These are phyloP conservation scores for Pisolithus tinctorius DNA, from an alignment of 768 basidiomycete genomes.

Conservation along the genomic window DNA sequence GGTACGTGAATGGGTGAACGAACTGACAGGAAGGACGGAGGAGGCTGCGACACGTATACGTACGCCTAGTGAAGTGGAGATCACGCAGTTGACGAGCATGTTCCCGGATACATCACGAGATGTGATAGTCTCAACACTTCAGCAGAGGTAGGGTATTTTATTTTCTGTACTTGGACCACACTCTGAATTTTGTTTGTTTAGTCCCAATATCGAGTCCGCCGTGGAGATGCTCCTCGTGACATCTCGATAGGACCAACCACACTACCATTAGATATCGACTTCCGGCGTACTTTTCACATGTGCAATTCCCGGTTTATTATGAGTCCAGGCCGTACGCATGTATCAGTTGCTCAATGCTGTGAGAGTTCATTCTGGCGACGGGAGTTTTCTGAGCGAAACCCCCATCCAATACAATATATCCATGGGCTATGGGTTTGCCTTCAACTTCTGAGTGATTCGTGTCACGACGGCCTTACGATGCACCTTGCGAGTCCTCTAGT, in stretches of 20 bases:
- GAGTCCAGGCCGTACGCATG: no score
- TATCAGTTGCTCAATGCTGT: no score
- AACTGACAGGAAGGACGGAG: conserved; percentile 61
- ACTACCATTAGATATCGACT: neutral
- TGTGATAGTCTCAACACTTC: conserved; percentile 67
- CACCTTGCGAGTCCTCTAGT: no score
- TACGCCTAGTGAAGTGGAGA: conserved; percentile 71
- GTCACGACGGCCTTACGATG: no score
- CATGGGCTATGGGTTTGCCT: no score
- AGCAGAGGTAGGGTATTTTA: conserved; percentile 58
- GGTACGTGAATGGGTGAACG: conserved; percentile 74
- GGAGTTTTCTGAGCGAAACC: no score
- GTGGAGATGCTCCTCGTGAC: conserved; percentile 71
- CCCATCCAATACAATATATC: no score
- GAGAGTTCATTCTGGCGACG: no score
- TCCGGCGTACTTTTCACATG: neutral
- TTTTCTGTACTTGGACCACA: conserved; percentile 1
- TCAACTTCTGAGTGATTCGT: no score
- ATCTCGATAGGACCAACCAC: conserved; percentile 14
- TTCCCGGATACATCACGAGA: conserved; percentile 78
- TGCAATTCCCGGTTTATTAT: no score
- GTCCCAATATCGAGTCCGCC: conserved; percentile 73
- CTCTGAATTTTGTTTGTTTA: conserved; percentile 20
- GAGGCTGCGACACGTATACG: conserved; percentile 52
- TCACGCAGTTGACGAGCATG: conserved; percentile 67